Evolutionary conservation across 2,329 filamentous ascomycete genomes (phyloP).

Genomic region (Fusarium newnesense): DNA sequence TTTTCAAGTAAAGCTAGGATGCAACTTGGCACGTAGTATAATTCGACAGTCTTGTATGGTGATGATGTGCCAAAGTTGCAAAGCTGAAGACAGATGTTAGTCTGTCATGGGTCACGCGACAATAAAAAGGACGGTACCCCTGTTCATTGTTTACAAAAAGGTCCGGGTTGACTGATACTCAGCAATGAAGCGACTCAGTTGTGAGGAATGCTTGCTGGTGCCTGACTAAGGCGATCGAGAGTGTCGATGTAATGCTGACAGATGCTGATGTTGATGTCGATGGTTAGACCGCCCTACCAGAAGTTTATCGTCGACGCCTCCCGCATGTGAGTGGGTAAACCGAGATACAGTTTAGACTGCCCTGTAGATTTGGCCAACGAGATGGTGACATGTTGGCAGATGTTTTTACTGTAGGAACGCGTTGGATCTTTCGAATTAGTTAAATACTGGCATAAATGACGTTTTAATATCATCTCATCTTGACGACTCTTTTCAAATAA

Average conservation of each 20-base stretch:
- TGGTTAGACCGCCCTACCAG: not conserved
- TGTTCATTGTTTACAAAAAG: not conserved
- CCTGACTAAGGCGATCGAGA: rapidly evolving
- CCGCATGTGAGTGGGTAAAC: not conserved
- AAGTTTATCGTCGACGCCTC: slow-evolving; percentile 1
- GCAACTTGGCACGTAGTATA: rapidly evolving
- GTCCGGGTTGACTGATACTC: rapidly evolving
- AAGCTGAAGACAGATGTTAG: no score
- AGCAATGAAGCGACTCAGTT: rapidly evolving
- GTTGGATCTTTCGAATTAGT: rapidly evolving
- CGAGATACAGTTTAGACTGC: not conserved
- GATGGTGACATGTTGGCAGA: no score
- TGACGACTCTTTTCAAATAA: not conserved
- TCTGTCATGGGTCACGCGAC: not conserved
- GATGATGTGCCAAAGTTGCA: rapidly evolving
- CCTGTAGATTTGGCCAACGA: not conserved
- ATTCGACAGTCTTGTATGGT: rapidly evolving
- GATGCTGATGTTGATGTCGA: not conserved
- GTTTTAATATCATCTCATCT: not conserved
- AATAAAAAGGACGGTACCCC: not conserved
- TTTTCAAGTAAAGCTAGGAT: rapidly evolving
- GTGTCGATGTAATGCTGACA: not conserved
- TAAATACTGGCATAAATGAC: rapidly evolving
- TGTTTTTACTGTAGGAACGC: no score
- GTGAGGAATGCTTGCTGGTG: rapidly evolving